Base-by-base conservation (phyloP, 116 monocot species). In the Cymodocea nodosa region DNA sequence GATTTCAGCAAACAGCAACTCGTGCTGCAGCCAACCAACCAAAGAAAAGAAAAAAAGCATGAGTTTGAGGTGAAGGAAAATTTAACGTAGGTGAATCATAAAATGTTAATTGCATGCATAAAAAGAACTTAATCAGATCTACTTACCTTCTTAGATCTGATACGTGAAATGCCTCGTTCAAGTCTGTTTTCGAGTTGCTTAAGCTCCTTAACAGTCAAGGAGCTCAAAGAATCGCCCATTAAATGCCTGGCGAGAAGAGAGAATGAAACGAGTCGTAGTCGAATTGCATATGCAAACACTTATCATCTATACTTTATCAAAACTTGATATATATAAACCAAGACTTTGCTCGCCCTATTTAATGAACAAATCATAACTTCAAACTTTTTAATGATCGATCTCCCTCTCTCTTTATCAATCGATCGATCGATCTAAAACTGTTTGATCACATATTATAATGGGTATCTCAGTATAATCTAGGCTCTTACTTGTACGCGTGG, bases 171-270 rank as follows among this genome's bases (percentile, higher is more conserved):
- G 57, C 87, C 85, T 67, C 85, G 78, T 78, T 88, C 97, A 52
- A 97, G 85, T 52, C 87, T 75, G 64, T 72, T 86, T 44, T 97
- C 97, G 0, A 97, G 81, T 68, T 91, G 91, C 73, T 88, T 97
- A 58, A 97, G 91, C 79, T 97, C 97, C 65, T 97, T 97, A 9
- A 85, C 71, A 20, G 66, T 76, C 50, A 97, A 59, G 73, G 76
- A 68, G 63, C 83, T 77, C 64, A 97, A 49, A 34, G 79, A 73
- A 60, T 97, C 91, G 48, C 97, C 91, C 83, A 85, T 78, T 51
- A 87, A 69, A 70, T 97, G 81, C 70, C 95, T 97, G 65, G 37
- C 65, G 69, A 36, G 20, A 2, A 36, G n/a, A 23, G 34, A 52
- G 34, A 17, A n/a, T 15, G 10, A 15, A 59, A 14, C 13, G 2